phyloP scores from a whole-genome alignment of 371 early-diverging fungal genomes.

The Actinomortierella ambigua region DNA sequence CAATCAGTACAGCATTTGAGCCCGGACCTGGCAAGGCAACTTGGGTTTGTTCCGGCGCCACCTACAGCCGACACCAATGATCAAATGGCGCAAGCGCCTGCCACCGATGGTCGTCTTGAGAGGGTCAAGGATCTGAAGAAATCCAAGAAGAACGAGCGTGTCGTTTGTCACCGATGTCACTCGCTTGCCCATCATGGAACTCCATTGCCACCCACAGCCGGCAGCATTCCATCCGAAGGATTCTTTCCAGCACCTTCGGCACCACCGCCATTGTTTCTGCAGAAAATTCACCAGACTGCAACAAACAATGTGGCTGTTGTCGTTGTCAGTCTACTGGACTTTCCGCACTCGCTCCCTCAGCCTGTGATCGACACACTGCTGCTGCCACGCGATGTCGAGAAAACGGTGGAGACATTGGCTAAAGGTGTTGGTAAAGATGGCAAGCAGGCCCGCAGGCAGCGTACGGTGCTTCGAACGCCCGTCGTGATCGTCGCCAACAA shows the following conservation, averaged over 20 bases:
- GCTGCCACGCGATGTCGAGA: constrained; percentile 3
- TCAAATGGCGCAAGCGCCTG: too few species aligned
- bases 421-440: not conserved
- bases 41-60: too few species aligned
- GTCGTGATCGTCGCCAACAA: constrained; percentile 44
- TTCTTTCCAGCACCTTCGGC: constrained; percentile 32
- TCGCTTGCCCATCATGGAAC: constrained; percentile 37
- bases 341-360: constrained; percentile 36
- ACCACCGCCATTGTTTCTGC: constrained; percentile 12
- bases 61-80: too few species aligned
- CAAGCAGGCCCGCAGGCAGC: too few species aligned
- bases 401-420: too few species aligned
- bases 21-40: too few species aligned
- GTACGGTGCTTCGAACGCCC: constrained; percentile 15
- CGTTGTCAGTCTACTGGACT: constrained; percentile 37
- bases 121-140: too few species aligned
- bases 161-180: constrained; percentile 40
- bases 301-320: constrained; percentile 10
- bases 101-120: too few species aligned
- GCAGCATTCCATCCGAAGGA: not conserved
- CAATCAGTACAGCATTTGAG: too few species aligned
- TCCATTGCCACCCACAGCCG: constrained; percentile 3
- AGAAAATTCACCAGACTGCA: too few species aligned
- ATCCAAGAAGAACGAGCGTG: constrained; percentile 1
- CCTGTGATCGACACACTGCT: constrained; percentile 25